phyloP scores from a whole-genome alignment of 768 basidiomycete species.

The Lepiota subincarnata region DNA sequence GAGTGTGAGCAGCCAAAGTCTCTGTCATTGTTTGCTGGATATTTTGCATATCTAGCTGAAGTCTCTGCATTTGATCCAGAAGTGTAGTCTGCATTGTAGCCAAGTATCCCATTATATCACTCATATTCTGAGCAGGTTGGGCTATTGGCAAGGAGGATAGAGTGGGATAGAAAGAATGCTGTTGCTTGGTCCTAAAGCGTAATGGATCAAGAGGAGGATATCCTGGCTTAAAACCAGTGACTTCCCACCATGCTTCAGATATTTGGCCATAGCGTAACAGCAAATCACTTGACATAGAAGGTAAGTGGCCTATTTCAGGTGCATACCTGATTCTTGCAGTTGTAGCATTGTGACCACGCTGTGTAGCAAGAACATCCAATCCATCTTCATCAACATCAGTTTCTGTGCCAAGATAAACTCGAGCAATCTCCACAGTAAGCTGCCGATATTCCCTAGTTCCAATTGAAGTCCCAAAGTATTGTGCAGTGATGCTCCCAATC shows the following conservation, averaged over 20 bases:
- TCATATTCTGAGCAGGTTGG: no score
- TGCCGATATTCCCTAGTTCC: constrained; percentile 12
- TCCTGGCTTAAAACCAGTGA: constrained; percentile 13
- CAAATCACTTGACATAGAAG: constrained; percentile 15
- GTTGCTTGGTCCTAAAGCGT: no score
- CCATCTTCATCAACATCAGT: neutral
- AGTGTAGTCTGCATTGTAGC: no score
- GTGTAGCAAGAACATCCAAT: constrained; percentile 1
- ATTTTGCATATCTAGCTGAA: no score
- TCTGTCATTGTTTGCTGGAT: no score
- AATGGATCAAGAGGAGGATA: constrained; percentile 15
- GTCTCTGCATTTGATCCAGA: no score
- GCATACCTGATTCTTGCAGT: constrained; percentile 13
- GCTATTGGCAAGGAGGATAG: no score
- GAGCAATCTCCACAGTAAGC: constrained; percentile 7
- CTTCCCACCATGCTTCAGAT: constrained; percentile 19
- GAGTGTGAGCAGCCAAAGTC: no score
- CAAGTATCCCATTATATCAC: no score
- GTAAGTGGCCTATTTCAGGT: constrained; percentile 13
- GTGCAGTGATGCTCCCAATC: neutral
- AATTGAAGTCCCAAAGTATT: neutral
- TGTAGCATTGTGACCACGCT: neutral
- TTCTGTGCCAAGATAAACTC: constrained; percentile 13
- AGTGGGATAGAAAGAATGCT: no score
- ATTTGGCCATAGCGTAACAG: constrained; percentile 14